phyloP scores from a whole-genome alignment of 108 stramenopile genomes.

The Fragilariopsis cylindrus region DNA sequence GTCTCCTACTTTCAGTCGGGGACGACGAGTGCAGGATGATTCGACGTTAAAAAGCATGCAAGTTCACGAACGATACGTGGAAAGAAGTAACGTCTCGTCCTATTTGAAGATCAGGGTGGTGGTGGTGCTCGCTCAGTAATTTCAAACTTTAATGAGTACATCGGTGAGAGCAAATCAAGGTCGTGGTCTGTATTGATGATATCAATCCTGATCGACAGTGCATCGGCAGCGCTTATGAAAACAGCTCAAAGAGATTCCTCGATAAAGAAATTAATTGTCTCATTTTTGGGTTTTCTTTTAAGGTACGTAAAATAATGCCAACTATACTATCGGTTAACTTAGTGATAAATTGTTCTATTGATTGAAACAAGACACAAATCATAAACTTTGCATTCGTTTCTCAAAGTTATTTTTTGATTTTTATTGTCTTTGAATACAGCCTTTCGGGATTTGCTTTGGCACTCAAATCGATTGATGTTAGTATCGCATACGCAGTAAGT shows the following conservation, averaged over 20 bases:
- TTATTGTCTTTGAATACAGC: slow-evolving; percentile 16
- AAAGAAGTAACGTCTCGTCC: background rate
- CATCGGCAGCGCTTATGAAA: slow-evolving; percentile 26
- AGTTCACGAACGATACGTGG: too few species aligned
- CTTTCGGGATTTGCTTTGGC: slow-evolving; percentile 34
- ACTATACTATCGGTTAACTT: background rate
- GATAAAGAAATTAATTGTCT: background rate
- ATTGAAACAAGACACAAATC: background rate
- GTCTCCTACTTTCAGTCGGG: too few species aligned
- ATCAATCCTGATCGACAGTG: slow-evolving; percentile 29
- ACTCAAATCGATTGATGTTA: slow-evolving; percentile 41
- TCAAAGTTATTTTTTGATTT: background rate
- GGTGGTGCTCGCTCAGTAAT: slow-evolving; percentile 1
- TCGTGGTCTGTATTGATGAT: slow-evolving; percentile 25
- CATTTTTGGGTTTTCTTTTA: slow-evolving; percentile 1
- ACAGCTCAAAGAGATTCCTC: slow-evolving; percentile 25
- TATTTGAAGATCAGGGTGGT: slow-evolving; percentile 1
- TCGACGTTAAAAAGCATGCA: too few species aligned
- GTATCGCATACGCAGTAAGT: slow-evolving; percentile 53
- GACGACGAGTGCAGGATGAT: too few species aligned
- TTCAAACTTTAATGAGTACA: slow-evolving; percentile 15
- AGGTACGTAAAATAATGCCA: slow-evolving; percentile 20
- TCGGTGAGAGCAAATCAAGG: slow-evolving; percentile 16
- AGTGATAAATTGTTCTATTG: background rate
- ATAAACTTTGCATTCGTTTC: background rate